Percentiles rank a stretch among this genome's conserved stretches.
These are phyloP conservation scores for Sporothrix curviconia DNA, from an alignment of 2,329 filamentous ascomycete species.

Conservation along the genomic window DNA sequence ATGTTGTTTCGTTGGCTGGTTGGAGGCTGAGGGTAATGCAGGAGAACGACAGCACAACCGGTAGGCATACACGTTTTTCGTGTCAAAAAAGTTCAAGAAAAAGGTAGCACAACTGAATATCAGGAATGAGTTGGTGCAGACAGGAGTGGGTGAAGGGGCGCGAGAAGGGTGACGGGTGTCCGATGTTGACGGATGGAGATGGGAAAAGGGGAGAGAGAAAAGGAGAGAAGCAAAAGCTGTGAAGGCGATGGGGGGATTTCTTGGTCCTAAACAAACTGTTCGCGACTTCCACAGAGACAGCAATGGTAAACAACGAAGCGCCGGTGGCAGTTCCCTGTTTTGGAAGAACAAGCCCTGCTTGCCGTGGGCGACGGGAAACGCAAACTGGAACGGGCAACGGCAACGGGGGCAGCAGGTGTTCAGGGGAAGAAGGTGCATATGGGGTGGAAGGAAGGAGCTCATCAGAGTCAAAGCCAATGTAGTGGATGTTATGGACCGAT, in stretches of 20 bases:
- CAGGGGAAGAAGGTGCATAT: not conserved
- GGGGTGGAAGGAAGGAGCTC: not conserved
- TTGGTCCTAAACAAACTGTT: not conserved
- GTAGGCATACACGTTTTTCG: slow-evolving; percentile 17
- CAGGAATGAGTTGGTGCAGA: slow-evolving; percentile 11
- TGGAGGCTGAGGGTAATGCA: not conserved
- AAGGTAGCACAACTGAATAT: slow-evolving; percentile 2
- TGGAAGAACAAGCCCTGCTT: too few relatives aligned
- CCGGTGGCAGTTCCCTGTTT: not conserved
- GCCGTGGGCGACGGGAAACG: not conserved
- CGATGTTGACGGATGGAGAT: not conserved
- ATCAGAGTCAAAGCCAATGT: too few relatives aligned
- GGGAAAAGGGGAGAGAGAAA: not conserved
- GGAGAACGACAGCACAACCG: slow-evolving; percentile 1
- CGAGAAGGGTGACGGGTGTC: not conserved
- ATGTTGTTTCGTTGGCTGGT: slow-evolving; percentile 5
- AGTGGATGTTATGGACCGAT: too few relatives aligned
- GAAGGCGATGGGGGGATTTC: not conserved
- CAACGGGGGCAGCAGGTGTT: not conserved
- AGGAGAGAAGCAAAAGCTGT: not conserved
- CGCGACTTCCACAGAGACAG: not conserved
- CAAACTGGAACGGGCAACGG: too few relatives aligned
- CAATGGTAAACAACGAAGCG: slow-evolving; percentile 3
- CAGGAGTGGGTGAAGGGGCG: not conserved
- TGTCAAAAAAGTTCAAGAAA: slow-evolving; percentile 22